Conservation (phyloP, 2,329 filamentous ascomycete species). For the Colletotrichum sp. region DNA sequence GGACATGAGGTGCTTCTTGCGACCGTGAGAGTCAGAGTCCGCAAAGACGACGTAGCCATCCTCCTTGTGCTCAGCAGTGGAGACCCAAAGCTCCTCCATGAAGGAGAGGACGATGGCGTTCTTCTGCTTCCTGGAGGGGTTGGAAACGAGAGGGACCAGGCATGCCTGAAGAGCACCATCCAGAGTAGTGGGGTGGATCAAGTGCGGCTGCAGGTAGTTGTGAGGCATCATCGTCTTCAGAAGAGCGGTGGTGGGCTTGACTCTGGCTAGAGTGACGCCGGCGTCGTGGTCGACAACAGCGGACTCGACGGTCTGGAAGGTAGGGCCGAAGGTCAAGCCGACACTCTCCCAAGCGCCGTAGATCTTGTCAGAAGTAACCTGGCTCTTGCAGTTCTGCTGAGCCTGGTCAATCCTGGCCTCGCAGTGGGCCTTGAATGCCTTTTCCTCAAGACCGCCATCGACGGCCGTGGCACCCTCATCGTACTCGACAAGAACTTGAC, state of each 20-base stretch:
- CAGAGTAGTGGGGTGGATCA: conserved; percentile 18
- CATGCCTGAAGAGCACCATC: conserved; percentile 16
- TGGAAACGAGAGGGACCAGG: conserved; percentile 5
- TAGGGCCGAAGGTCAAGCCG: conserved; percentile 22
- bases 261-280: neutral
- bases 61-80: neutral
- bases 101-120: conserved; percentile 10
- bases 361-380: neutral
- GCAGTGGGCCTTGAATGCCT: neutral
- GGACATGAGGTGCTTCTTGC: neutral
- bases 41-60: conserved; percentile 4
- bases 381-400: neutral
- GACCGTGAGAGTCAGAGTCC: neutral
- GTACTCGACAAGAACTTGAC: neutral
- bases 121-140: neutral
- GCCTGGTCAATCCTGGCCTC: neutral
- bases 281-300: conserved; percentile 7
- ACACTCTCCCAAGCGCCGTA: conserved; percentile 21
- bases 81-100: conserved; percentile 14
- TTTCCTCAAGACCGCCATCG: neutral
- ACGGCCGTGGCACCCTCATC: neutral
- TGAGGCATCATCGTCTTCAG: conserved; percentile 14
- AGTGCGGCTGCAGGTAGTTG: conserved; percentile 5
- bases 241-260: neutral
- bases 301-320: conserved; percentile 19